Evolutionary conservation across 73 alveolate species (phyloP).

Genomic region (Diophrys sp.): DNA sequence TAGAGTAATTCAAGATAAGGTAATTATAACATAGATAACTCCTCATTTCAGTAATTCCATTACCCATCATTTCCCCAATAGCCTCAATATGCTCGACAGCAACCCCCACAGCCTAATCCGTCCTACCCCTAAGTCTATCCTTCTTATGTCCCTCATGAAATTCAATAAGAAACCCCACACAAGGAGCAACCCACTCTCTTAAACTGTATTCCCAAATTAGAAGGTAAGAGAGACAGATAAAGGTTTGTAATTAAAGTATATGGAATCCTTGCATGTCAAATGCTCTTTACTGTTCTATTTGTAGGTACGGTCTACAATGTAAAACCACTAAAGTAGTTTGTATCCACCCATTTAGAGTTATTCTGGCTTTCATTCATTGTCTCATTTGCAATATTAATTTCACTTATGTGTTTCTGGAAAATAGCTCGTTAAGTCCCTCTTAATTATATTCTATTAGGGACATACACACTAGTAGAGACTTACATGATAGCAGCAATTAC

Average conservation of each 20-base stretch:
- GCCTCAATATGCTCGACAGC: too few relatives aligned
- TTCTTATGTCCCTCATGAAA: background rate
- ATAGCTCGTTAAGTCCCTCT: conserved; percentile 84
- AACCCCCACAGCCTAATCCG: too few relatives aligned
- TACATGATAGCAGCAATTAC: conserved; percentile 78
- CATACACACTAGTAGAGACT: conserved; percentile 90
- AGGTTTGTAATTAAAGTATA: conserved; percentile 69
- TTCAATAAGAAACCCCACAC: background rate
- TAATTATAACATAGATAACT: too few relatives aligned
- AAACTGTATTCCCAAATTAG: conserved; percentile 3
- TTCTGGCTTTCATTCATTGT: too few relatives aligned
- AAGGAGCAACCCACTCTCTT: conserved; percentile 6
- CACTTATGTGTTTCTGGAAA: conserved; percentile 44
- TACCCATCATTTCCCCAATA: too few relatives aligned
- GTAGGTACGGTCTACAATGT: too few relatives aligned
- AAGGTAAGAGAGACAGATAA: conserved; percentile 29
- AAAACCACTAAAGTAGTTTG: too few relatives aligned
- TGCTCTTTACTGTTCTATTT: conserved; percentile 50
- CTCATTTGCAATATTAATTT: conserved; percentile 45
- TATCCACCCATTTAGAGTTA: too few relatives aligned
- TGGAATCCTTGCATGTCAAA: conserved; percentile 56
- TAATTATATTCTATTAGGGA: conserved; percentile 77
- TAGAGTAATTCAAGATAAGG: too few relatives aligned
- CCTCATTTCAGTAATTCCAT: too few relatives aligned
- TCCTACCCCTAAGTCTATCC: too few relatives aligned